Base-by-base conservation (phyloP, 805 yeast species). In the Lachancea kluyveri region DNA sequence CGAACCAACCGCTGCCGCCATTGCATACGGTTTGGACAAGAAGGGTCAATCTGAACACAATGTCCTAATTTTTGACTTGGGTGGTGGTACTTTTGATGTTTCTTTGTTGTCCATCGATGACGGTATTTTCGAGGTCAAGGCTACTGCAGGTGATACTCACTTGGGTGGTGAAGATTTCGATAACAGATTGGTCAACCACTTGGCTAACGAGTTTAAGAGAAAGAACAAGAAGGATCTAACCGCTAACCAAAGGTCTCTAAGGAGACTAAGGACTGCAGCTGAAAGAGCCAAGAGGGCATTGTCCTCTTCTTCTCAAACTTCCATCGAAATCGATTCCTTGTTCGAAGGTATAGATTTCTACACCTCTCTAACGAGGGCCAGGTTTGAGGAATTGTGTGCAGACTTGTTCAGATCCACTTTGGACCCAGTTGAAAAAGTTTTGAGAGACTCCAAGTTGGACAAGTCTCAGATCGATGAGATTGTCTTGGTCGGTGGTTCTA, bases 141-240 rank as follows among this genome's bases (percentile, higher is more conserved):
- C 95, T 52, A 86, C 96, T 20, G 65, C 65, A 14, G 65, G 65
- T 54, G 61, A 55, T 33, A 84, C 88, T 36, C 88, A 79, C 64
- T 75, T 85, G 71, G 96, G 96, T 72, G 96, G 96, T 79, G 95
- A 87, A 72, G 96, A 87, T 68, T 88, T 88, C 62, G 96, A 88
- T 67, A 77, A 83, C 76, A 80, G 95, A 66, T 76, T 88, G 55
- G 96, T 88, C 45, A 85, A 73, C 69, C 88, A 78, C 73, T 83
- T 88, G 62, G 84, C 81, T 42, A 75, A 74, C 54, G 96, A 88
- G 67, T 88, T 88, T 77, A 85, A 88, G 81, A 79, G 95, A 69
- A 88, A 88, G 76, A 74, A 82, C 75, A 84, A 84, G 78, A 84
- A 85, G 74, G 96, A 88, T 64, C 64, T 88, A 42, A 75, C 94